phyloP scores from a whole-genome alignment of 2,329 filamentous ascomycete genomes.

The Calonectria pseudoreteaudii region DNA sequence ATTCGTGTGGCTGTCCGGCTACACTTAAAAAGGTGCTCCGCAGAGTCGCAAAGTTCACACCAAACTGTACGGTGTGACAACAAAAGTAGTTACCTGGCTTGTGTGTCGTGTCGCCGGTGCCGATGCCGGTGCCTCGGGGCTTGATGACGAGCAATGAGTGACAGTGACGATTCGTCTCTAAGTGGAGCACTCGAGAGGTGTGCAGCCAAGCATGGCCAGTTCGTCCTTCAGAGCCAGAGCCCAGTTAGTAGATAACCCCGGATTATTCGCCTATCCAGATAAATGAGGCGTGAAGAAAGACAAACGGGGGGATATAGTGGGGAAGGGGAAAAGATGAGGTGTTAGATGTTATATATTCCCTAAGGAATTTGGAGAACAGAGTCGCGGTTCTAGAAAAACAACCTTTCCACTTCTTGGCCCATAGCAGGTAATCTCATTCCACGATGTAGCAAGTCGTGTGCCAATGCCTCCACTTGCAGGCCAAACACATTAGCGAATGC shows the following conservation, averaged over 20 bases:
- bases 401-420: not conserved
- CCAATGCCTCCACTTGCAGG: not conserved
- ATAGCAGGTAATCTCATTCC: not conserved
- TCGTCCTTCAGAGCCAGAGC: slow-evolving; percentile 4
- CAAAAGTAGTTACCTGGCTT: not conserved
- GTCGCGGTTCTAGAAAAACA: not conserved
- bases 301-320: not conserved
- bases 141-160: slow-evolving; percentile 15
- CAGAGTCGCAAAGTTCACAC: not conserved
- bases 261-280: slow-evolving; percentile 21
- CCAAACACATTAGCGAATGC: slow-evolving; percentile 12
- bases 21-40: not conserved
- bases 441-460: not conserved
- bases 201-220: not conserved
- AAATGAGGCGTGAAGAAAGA: not conserved
- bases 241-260: slow-evolving; percentile 22
- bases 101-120: not conserved
- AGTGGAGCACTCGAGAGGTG: slow-evolving; percentile 10
- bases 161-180: slow-evolving; percentile 19
- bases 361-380: not conserved
- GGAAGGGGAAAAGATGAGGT: not conserved
- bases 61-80: not conserved
- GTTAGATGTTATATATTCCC: not conserved
- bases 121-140: slow-evolving; percentile 14
- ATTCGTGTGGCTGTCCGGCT: not conserved